Base-by-base conservation (phyloP, 2,329 filamentous ascomycete species). In the Byssochlamys sp. region DNA sequence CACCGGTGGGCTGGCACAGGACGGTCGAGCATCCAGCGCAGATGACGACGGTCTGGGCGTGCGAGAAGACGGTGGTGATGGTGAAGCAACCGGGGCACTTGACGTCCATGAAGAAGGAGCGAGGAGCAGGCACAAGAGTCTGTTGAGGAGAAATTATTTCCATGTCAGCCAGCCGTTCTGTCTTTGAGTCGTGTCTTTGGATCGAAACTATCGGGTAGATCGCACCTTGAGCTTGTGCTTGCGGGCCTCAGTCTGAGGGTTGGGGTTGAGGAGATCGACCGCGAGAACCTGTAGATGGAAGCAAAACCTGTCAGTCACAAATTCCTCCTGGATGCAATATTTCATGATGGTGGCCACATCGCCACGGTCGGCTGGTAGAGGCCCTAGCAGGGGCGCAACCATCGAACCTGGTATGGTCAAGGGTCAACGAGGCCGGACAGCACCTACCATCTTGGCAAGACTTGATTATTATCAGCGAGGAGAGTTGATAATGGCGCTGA, bases 51-150 rank as follows among this genome's bases (percentile, higher is more conserved):
- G 94, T 99, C 86, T 99, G 94, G 80, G 94, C 94, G 86, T 99
- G 94, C 66, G 92, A 97, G 90, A 97, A 99, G 81, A 99, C 94
- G 79, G 94, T 99, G 80, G 94, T 99, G 86, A 99, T 99, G 80
- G 91, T 96, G 88, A 97, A 99, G 90, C 94, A 99, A 75, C 94
- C 94, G 78, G 94, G 94, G 89, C 94, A 99, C 89, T 99, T 99
- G 84, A 99, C 94, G 78, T 99, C 94, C 94, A 99, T 99, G 90
- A 99, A 99, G 89, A 97, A 99, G 69, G 92, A 97, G 79, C 94
- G 90, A 74, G 94, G 94, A 68, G 85, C 88, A 73, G 94, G 94
- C 77, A 99, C 94, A 73, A 99, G 89, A 69, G 85, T 91, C 91
- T 95, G 69, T 45, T 45, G 39, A 45, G 39, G 4, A 19, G 19